A percentile compares a stretch with the other conserved stretches of the same genome.
These are phyloP conservation scores for Talaromyces adpressus DNA, from an alignment of 495 filamentous ascomycete genomes.

Conservation along the genomic window DNA sequence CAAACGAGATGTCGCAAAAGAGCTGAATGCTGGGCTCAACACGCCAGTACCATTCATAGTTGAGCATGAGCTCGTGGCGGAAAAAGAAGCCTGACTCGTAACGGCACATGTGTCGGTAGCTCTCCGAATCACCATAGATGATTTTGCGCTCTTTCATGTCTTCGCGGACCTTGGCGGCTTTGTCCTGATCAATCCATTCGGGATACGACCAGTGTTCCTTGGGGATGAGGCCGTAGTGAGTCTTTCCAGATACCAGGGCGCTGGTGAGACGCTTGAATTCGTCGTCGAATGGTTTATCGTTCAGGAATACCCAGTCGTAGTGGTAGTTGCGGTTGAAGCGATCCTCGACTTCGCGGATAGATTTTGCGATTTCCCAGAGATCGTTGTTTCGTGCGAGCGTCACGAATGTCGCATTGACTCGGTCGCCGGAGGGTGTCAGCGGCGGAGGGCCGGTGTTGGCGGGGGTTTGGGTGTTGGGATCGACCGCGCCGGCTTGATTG, in stretches of 20 bases:
- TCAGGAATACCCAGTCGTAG: constrained; percentile 99
- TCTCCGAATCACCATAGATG: constrained; percentile 90
- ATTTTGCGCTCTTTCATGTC: constrained; percentile 81
- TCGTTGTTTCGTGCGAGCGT: constrained; percentile 89
- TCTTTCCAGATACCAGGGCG: constrained; percentile 80
- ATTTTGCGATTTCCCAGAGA: constrained; percentile 92
- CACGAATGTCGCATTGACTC: constrained; percentile 95
- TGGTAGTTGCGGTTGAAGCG: constrained; percentile 93
- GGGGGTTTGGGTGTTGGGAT: constrained; percentile 27
- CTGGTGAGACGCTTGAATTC: constrained; percentile 88
- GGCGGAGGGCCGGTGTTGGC: constrained; percentile 33
- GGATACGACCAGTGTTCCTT: constrained; percentile 89
- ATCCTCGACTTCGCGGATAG: constrained; percentile 92
- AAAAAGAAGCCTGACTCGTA: constrained; percentile 95
- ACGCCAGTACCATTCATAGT: constrained; percentile 91
- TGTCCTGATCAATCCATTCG: constrained; percentile 78
- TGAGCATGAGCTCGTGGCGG: constrained; percentile 69
- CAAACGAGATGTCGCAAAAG: constrained; percentile 76
- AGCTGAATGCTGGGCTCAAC: constrained; percentile 86
- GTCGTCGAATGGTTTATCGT: constrained; percentile 80
- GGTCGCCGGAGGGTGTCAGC: constrained; percentile 49
- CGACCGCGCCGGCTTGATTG: constrained; percentile 11
- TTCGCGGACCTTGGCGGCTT: constrained; percentile 69
- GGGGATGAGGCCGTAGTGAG: constrained; percentile 80
- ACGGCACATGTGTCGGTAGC: constrained; percentile 91